Evolutionary conservation across 2,329 filamentous ascomycete genomes (phyloP).

Genomic region (Aspergillus jensenii): DNA sequence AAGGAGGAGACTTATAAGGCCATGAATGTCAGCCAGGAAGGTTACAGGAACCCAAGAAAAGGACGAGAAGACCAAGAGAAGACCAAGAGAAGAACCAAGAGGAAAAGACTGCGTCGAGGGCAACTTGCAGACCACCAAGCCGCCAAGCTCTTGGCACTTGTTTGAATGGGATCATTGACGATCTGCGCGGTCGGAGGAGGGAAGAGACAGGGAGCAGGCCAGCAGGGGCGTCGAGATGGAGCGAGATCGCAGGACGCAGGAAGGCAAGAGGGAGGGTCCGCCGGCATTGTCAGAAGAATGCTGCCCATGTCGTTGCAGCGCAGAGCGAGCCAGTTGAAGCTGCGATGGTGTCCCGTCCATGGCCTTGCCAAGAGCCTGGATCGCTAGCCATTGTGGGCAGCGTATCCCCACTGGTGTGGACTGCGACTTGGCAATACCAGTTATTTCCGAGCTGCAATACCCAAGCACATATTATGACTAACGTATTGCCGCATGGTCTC

Average conservation of each 20-base stretch:
- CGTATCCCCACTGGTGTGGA: constrained; percentile 21
- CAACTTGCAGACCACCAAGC: constrained; percentile 23
- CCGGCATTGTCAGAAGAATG: background rate
- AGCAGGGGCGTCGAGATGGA: background rate
- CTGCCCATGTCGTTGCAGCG: background rate
- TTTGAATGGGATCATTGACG: background rate
- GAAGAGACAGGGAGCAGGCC: background rate
- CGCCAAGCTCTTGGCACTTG: constrained; percentile 33
- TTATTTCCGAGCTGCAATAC: background rate
- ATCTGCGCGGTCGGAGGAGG: background rate
- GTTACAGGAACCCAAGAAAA: constrained; percentile 22
- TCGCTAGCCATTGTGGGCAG: background rate
- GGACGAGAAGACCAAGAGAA: constrained; percentile 16
- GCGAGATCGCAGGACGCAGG: constrained; percentile 6
- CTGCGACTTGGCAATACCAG: constrained; percentile 18
- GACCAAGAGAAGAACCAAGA: constrained; percentile 16
- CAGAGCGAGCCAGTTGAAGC: background rate
- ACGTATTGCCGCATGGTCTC: background rate
- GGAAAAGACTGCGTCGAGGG: constrained; percentile 15
- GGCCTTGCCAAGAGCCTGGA: background rate
- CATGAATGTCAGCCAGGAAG: constrained; percentile 17
- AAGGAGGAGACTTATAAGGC: constrained; percentile 20
- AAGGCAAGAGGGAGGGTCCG: background rate
- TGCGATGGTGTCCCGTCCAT: background rate
- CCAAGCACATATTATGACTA: background rate